Percentiles rank a stretch among this genome's conserved stretches.
phyloP scores from a whole-genome alignment of 2,329 filamentous ascomycete genomes.

The Diplodia intermedia region DNA sequence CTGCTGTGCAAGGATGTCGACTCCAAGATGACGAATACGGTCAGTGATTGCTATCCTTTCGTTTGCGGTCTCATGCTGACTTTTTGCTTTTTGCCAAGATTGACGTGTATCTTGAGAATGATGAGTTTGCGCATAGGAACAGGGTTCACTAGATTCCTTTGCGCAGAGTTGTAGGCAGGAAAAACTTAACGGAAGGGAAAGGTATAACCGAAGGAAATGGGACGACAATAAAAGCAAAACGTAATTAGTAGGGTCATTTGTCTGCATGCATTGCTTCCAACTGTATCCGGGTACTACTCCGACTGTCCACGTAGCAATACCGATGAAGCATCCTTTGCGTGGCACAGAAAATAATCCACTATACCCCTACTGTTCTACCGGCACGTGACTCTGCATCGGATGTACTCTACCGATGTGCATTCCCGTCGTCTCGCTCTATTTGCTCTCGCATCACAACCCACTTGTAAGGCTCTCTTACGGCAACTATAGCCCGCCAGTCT shows the following conservation, averaged over 20 bases:
- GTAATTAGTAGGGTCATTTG: too few relatives aligned
- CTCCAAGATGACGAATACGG: conserved; percentile 14
- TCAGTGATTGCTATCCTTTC: background rate
- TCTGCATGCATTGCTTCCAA: too few relatives aligned
- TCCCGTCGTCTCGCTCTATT: background rate
- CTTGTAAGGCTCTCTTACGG: background rate
- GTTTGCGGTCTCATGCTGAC: background rate
- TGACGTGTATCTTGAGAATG: conserved; percentile 21
- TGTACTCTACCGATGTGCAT: background rate
- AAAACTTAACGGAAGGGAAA: background rate
- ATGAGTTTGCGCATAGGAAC: conserved; percentile 16
- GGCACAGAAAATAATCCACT: too few relatives aligned
- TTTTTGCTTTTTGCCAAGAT: background rate
- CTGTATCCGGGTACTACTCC: too few relatives aligned
- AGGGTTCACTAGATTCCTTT: background rate
- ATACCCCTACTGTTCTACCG: too few relatives aligned
- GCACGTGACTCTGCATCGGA: background rate
- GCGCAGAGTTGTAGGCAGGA: background rate
- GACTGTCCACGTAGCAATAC: too few relatives aligned
- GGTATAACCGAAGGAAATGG: background rate
- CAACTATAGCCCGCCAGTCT: background rate
- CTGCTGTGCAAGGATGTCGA: conserved; percentile 34
- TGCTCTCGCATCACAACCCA: background rate
- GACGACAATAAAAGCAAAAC: background rate
- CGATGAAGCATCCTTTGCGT: too few relatives aligned